Base-by-base conservation (phyloP, 345 rosid genomes). In the Euphorbia lathyris region DNA sequence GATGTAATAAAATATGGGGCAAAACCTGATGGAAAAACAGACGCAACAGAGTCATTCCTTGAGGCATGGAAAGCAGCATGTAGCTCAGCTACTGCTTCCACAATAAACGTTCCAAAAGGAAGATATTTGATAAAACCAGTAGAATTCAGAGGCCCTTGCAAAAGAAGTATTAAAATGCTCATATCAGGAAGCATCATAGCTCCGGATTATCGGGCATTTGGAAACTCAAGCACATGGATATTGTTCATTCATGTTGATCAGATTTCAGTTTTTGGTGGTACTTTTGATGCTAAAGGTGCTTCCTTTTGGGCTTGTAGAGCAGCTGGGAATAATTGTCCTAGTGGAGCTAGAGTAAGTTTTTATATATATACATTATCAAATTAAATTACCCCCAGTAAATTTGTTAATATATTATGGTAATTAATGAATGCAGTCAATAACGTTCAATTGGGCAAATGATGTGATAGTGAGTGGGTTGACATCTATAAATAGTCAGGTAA, bases 51-150 rank as follows among this genome's bases (percentile, higher is more conserved):
- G 38, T 68, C 89, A 0, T 87, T 90, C 58, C 83, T 80, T 4
- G 72, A 59, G 38, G 85, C 86, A 4, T 90, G 94, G 97, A 32
- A 73, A 17, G 73, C 76, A 0, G 94, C 90, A 0, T 88, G 97
- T 38, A 70, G 65, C 16, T 83, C 89, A 9, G 72, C 70, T 17
- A n/a, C 40, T 19, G 58, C 81, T 0, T 74, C 85, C 0, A 79
- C 76, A 0, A 23, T 90, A 1, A 72, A 78, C 17, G 83, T 87
- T 0, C 94, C 97, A 0, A 71, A 17, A 42, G 94, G 84, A 50
- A 65, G 51, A 22, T 81, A 68, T 56, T 27, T 81, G 73, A 29
- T 81, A 3, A 70, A 63, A 43, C 48, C 62, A 0, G 27, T 67
- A 6, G 68, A 12, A 12, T 81, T 81, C 30, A 27, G 66, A 4